Percentiles rank a stretch among this genome's conserved stretches.
Evolutionary conservation across 495 filamentous ascomycete genomes (phyloP).

Genomic region (Aspergillus haitiensis): DNA sequence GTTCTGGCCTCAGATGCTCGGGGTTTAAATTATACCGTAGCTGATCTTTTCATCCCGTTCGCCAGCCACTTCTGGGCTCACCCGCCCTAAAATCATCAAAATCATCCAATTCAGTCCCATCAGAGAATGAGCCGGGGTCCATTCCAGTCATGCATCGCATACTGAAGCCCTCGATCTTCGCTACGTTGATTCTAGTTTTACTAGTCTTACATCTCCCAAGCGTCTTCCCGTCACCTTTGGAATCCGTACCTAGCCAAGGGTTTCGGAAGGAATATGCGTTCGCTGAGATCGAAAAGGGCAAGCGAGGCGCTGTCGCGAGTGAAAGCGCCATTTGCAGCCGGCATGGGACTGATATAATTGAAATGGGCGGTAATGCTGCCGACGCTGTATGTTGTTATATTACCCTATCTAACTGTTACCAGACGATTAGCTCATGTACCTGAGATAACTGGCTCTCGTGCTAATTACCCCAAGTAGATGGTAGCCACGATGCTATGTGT

Average conservation of each 20-base stretch:
- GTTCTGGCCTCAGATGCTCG: constrained; percentile 12
- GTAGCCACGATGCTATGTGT: constrained; percentile 73
- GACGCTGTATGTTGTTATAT: constrained; percentile 55
- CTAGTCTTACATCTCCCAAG: constrained; percentile 29
- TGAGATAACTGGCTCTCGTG: neutral
- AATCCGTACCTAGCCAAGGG: constrained; percentile 13
- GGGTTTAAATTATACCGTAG: neutral
- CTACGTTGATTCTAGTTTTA: constrained; percentile 26
- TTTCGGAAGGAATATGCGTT: neutral
- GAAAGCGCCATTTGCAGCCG: constrained; percentile 74
- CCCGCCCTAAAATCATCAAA: neutral
- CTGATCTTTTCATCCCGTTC: constrained; percentile 15
- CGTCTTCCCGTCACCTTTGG: constrained; percentile 28
- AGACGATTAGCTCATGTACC: too few relatives aligned
- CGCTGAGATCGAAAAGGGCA: constrained; percentile 32
- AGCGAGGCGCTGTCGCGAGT: constrained; percentile 73
- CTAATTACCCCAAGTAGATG: constrained; percentile 38
- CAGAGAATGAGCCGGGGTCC: neutral
- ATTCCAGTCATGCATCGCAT: constrained; percentile 18
- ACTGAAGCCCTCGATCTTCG: constrained; percentile 23
- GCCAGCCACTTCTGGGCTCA: constrained; percentile 5
- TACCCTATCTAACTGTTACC: neutral
- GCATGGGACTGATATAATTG: constrained; percentile 71
- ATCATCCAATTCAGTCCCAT: neutral
- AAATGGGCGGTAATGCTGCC: constrained; percentile 70